Base-by-base conservation (phyloP, 1,284 basidiomycete species). In the Ustilago crameri region DNA sequence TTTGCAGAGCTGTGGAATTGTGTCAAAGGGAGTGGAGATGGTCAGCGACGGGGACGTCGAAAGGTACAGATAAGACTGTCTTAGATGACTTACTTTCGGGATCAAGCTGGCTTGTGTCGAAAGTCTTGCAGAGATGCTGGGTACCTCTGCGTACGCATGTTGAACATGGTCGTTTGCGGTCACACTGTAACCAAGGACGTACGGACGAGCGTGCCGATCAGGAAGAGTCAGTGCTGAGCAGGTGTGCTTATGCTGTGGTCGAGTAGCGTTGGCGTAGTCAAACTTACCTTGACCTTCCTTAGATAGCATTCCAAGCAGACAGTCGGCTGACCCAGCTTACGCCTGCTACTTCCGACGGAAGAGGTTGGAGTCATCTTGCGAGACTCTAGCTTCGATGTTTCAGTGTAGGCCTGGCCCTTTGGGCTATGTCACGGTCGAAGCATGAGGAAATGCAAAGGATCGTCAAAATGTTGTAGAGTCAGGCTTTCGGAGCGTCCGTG, bases 231-330 rank as follows among this genome's bases (percentile, higher is more conserved):
- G n/a, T n/a, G n/a, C n/a, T n/a, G n/a, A n/a, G n/a, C n/a, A n/a
- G n/a, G n/a, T n/a, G n/a, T n/a, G n/a, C n/a, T n/a, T n/a, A n/a
- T n/a, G n/a, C n/a, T n/a, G n/a, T n/a, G n/a, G 20, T 32, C 3
- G 14, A 17, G 22, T 22, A 9, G 12, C 17, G 7, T 17, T 15
- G 24, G n/a, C 5, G 43, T 20, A 23, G n/a, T n/a, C 15, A 27
- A 43, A 53, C 69, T 42, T 42, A 72, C 69, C 60, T 74, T 74
- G 53, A 69, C 70, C 41, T 74, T 74, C 38, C 70, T 41, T 5
- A 68, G 65, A 43, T 74, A 74, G 61, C 70, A 74, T 48, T 74
- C 70, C 22, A 74, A 61, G 34, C 70, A 74, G 32, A 74, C 70
- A 26, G 70, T 74, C 9, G 65, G 70, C 37, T 65, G 65, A 14